Conservation (phyloP, 2,329 filamentous ascomycete genomes). For the Tolypocladium sp. region DNA sequence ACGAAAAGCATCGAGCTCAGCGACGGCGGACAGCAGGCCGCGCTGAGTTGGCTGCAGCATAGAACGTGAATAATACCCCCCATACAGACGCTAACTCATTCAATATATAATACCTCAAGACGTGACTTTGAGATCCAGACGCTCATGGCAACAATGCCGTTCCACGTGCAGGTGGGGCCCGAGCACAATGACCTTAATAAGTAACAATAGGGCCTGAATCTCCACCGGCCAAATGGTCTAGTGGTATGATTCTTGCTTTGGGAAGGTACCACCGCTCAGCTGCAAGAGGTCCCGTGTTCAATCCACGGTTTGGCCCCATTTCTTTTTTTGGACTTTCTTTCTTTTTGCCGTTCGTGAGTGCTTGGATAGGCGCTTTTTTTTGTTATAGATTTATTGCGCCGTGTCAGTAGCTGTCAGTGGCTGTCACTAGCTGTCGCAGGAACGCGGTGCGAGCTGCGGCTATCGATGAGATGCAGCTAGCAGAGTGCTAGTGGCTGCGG, state of each 20-base stretch:
- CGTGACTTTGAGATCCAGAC: neutral
- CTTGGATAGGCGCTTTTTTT: neutral
- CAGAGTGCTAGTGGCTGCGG: neutral
- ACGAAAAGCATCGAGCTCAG: conserved; percentile 15
- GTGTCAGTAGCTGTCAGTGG: neutral
- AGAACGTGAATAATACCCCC: conserved; percentile 1
- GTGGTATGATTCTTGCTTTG: conserved; percentile 26
- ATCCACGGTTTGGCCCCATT: conserved; percentile 17
- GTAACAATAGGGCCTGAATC: neutral
- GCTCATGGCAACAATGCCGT: neutral
- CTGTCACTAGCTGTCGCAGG: neutral
- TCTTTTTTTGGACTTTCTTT: conserved; percentile 4
- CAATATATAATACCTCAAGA: neutral
- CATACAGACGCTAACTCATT: no score
- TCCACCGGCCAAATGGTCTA: conserved; percentile 19
- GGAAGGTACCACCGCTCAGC: conserved; percentile 5
- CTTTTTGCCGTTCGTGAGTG: neutral
- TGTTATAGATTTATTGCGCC: neutral
- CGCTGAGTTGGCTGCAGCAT: conserved; percentile 20
- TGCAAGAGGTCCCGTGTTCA: conserved; percentile 25
- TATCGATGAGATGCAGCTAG: neutral
- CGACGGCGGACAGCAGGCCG: conserved; percentile 13
- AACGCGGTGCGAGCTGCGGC: no score
- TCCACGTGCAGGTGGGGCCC: neutral
- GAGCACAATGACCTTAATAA: neutral